phyloP scores from a whole-genome alignment of 805 yeast genomes.

The Kodamaea jinghongensis region DNA sequence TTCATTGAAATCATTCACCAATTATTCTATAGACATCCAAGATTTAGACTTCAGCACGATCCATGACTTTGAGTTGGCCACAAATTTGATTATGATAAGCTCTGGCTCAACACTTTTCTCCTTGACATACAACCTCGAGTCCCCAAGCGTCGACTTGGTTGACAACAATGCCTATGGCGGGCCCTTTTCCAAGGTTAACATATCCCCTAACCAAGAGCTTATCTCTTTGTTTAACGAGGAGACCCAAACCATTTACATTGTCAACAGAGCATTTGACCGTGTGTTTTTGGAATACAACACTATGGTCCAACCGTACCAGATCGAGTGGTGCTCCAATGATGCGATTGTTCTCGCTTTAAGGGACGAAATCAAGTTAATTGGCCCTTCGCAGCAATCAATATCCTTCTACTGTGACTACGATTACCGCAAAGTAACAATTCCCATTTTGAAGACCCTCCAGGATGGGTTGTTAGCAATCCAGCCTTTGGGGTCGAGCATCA shows the following conservation, averaged over 20 bases:
- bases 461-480: constrained; percentile 78
- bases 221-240: constrained; percentile 45
- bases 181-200: constrained; percentile 41
- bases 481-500: constrained; percentile 51
- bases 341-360: constrained; percentile 63
- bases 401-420: constrained; percentile 52
- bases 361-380: constrained; percentile 67
- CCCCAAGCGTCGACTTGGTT: constrained; percentile 23
- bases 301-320: constrained; percentile 43
- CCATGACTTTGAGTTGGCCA: constrained; percentile 19
- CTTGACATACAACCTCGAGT: constrained; percentile 22
- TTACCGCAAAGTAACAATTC: constrained; percentile 34
- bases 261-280: constrained; percentile 45
- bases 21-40: constrained; percentile 34
- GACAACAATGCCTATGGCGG: constrained; percentile 48
- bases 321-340: constrained; percentile 86
- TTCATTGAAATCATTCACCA: constrained; percentile 22
- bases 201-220: constrained; percentile 56
- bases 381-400: constrained; percentile 61
- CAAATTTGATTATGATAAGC: constrained; percentile 22
- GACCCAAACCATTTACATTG: constrained; percentile 46
- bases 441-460: constrained; percentile 47
- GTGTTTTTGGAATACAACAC: constrained; percentile 44
- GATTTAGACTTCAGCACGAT: constrained; percentile 18
- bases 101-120: constrained; percentile 27